Evolutionary conservation across 108 stramenopile genomes (phyloP).

Genomic region (Schizochytrium sp.): DNA sequence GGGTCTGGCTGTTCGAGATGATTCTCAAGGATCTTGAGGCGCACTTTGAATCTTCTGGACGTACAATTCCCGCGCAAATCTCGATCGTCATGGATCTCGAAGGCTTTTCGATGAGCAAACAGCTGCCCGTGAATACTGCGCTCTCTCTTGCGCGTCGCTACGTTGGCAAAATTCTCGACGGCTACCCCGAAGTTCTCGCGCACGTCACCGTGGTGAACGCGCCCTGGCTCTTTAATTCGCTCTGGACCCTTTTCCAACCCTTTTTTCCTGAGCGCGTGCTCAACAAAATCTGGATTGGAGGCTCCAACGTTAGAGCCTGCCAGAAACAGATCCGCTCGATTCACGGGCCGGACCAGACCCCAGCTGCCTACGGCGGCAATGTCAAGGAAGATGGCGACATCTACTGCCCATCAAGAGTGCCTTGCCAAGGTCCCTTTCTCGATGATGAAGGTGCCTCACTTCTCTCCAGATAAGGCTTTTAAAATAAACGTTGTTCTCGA

Average conservation of each 20-base stretch:
- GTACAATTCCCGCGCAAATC: background rate
- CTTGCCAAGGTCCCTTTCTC: background rate
- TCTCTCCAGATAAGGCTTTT: background rate
- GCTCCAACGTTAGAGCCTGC: background rate
- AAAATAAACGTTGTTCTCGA: too few relatives aligned
- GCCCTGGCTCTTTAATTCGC: background rate
- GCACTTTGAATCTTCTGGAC: background rate
- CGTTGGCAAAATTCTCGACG: background rate
- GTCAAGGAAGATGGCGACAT: background rate
- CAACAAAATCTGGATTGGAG: background rate
- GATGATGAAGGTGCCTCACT: background rate
- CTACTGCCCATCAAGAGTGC: background rate
- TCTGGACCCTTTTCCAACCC: background rate
- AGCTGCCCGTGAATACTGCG: background rate
- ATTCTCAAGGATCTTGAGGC: background rate
- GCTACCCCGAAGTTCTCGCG: background rate
- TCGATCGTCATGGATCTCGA: background rate
- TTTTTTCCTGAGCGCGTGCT: background rate
- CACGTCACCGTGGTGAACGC: background rate
- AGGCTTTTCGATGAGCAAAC: background rate
- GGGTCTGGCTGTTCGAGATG: slow-evolving; percentile 11
- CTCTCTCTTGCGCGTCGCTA: background rate
- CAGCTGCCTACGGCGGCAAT: background rate
- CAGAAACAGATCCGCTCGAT: background rate
- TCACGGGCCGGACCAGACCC: background rate